phyloP scores from a whole-genome alignment of 2,329 filamentous ascomycete genomes.

The Ceratocystis diversiconidia region DNA sequence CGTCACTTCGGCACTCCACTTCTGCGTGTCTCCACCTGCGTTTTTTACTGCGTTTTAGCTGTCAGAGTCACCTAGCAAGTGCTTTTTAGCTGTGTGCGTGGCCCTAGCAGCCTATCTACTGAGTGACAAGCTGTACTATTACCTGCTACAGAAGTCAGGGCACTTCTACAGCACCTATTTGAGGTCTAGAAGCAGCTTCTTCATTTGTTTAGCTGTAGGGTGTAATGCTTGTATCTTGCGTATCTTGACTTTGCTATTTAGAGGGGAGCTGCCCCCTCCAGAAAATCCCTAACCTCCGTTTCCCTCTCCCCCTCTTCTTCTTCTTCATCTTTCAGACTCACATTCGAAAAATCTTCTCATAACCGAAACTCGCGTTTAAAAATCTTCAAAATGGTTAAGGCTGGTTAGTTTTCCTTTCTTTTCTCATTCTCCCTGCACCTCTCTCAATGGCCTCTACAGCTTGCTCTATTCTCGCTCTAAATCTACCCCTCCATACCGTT shows the following conservation, averaged over 20 bases:
- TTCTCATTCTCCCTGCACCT: neutral
- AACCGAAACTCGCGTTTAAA: slow-evolving; percentile 13
- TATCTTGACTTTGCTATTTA: neutral
- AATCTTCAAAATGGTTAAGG: slow-evolving; percentile 21
- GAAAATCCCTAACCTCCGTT: neutral
- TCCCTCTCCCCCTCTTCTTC: slow-evolving; percentile 13
- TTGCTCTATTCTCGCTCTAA: neutral
- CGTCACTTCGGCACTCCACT: neutral
- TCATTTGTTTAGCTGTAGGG: too few species aligned
- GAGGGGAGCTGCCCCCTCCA: neutral
- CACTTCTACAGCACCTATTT: too few species aligned
- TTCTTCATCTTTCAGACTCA: slow-evolving; percentile 10
- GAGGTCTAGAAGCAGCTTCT: too few species aligned
- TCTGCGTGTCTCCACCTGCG: neutral
- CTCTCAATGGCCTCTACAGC: neutral
- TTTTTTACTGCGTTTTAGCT: neutral
- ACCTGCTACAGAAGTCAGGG: neutral
- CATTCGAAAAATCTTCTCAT: slow-evolving; percentile 10
- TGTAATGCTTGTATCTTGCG: neutral
- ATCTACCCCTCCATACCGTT: neutral
- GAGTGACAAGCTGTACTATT: neutral
- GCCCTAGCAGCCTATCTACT: too few species aligned
- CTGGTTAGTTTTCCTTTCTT: slow-evolving; percentile 18
- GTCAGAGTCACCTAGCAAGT: too few species aligned
- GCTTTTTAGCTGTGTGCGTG: too few species aligned